These are phyloP conservation scores for Lepidium campestre DNA, from an alignment of 441 rosid genomes.

Conservation along the genomic window DNA sequence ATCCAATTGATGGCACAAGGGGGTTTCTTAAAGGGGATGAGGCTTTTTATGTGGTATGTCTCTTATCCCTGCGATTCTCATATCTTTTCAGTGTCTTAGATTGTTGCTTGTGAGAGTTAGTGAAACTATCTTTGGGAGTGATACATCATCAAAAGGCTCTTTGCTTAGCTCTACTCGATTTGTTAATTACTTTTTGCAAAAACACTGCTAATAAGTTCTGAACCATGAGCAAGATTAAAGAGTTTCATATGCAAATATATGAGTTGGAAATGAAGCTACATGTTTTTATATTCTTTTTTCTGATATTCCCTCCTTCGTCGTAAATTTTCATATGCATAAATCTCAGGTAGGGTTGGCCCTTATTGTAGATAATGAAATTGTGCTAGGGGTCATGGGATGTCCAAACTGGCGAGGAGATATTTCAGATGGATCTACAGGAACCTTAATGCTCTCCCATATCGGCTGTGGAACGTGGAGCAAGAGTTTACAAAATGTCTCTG, in stretches of 20 bases:
- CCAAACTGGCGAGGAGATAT: conserved; percentile 63
- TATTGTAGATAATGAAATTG: conserved; percentile 73
- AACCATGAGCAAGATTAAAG: background rate
- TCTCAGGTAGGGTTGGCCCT: conserved; percentile 87
- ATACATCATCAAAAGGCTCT: background rate
- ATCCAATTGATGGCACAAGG: conserved; percentile 87
- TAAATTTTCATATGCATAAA: conserved; percentile 14
- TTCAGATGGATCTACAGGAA: conserved; percentile 31
- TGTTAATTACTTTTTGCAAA: background rate
- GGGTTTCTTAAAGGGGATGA: conserved; percentile 75
- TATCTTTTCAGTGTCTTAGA: background rate
- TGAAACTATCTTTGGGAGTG: background rate
- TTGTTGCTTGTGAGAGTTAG: background rate
- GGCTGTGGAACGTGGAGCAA: conserved; percentile 87
- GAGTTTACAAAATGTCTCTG: conserved; percentile 29
- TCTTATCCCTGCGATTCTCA: background rate
- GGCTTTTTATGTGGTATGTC: conserved; percentile 79
- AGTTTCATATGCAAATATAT: background rate
- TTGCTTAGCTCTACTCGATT: background rate
- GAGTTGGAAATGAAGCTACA: background rate
- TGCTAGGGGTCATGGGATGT: conserved; percentile 80
- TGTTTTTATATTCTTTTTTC: background rate
- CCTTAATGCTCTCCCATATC: conserved; percentile 60
- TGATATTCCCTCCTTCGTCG: conserved; percentile 9
- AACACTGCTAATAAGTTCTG: background rate